Conservation (phyloP, 306 rosid genomes). For the Senna siamea region DNA sequence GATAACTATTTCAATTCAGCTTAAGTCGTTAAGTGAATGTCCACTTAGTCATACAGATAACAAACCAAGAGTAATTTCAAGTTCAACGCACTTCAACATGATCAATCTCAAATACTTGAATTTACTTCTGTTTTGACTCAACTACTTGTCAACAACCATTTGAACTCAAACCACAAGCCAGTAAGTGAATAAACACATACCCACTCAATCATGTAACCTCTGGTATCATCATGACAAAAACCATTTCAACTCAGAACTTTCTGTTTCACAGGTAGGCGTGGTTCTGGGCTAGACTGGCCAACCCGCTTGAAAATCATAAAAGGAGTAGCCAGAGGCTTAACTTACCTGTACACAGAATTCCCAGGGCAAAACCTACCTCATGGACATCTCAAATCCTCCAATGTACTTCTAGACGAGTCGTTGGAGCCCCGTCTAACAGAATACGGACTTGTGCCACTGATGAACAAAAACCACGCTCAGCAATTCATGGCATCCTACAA, state of each 20-base stretch:
- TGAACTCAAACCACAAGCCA: neutral
- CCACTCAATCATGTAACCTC: neutral
- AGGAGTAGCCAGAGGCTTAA: conserved; percentile 72
- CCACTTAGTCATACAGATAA: too few relatives aligned
- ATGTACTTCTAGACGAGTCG: conserved; percentile 57
- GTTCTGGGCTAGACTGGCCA: conserved; percentile 60
- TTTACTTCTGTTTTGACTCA: too few relatives aligned
- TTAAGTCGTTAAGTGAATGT: too few relatives aligned
- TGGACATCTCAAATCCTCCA: conserved; percentile 91
- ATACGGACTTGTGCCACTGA: conserved; percentile 53
- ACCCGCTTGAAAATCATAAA: conserved; percentile 76
- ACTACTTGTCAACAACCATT: neutral
- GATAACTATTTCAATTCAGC: too few relatives aligned
- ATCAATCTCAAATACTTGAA: too few relatives aligned
- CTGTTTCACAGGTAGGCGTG: conserved; percentile 47
- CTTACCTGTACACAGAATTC: conserved; percentile 62
- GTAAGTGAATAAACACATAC: neutral
- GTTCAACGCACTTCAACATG: too few relatives aligned
- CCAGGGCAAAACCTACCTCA: conserved; percentile 52
- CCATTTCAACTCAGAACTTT: neutral
- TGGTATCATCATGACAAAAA: neutral
- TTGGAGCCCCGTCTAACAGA: conserved; percentile 61
- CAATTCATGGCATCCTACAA: conserved; percentile 66
- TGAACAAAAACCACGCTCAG: conserved; percentile 59
- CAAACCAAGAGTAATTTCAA: too few relatives aligned